Evolutionary conservation across 1,284 basidiomycete genomes (phyloP), one percentile per base, ranked within the genome.

Genomic region (Naganishia sp.): DNA sequence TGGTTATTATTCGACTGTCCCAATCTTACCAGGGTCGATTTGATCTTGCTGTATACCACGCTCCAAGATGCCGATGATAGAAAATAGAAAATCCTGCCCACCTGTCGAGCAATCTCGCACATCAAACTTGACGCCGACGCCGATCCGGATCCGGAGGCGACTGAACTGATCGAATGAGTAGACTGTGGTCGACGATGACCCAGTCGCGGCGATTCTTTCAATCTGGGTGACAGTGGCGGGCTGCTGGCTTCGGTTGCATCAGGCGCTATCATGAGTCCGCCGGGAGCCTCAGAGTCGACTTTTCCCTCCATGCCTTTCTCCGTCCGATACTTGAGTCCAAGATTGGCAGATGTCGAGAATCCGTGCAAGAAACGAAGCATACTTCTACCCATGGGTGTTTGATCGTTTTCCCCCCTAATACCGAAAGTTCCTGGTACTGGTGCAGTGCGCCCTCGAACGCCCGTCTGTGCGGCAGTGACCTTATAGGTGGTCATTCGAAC

Each of bases 51-150:
- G 70, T 90, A 85, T 21, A 97, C 88, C 9, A 91, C 84, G 41
- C 82, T 80, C 93, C 94, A 97, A 75, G 97, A 96, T 23, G 90
- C 90, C 0, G 90, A 88, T 7, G 93, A 94, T 17, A 97, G 84
- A 75, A 90, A 88, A 76, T 90, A 94, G 50, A 96, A 85, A 71
- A 95, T 87, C 53, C 88, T 86, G 15, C 90, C 89, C 6, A 80
- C 76, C 58, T 77, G 76, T 56, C 77, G 75, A 23, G 79, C 78
- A 71, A 84, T 81, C 41, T 65, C 56, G 32, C 51, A 61, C 43
- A 65, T 45, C 11, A 68, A 39, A 13, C 51, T 39, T 9, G 52
- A 50, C 15, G 43, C 50, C 15, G 63, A 46, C 1, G 67, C 25
- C 6, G 43, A 54, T 17, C 52, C 51, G 9, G 43, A 41, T 25